A percentile compares a stretch with the other conserved stretches of the same genome.
phyloP scores from a whole-genome alignment of 352 stramenopile species.

The Phytophthora meadii region DNA sequence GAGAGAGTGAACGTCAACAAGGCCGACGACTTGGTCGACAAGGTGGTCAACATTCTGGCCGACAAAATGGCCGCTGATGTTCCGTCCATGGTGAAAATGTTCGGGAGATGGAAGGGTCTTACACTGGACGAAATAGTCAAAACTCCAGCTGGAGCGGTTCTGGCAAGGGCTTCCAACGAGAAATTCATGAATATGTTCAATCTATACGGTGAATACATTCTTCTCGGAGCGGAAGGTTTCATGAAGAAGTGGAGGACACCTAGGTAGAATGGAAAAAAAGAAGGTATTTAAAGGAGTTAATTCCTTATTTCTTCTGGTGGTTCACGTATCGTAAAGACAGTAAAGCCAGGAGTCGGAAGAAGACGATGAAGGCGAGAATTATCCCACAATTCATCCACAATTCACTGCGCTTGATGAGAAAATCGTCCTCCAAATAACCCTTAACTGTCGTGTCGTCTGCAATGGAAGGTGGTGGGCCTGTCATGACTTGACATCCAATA shows the following conservation, averaged over 20 bases:
- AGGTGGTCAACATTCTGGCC: not conserved
- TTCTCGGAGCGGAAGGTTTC: slow-evolving; percentile 1
- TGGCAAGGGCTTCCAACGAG: not conserved
- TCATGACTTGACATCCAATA: slow-evolving; percentile 15
- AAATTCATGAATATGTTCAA: slow-evolving; percentile 7
- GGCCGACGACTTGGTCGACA: slow-evolving; percentile 8
- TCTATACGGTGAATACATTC: slow-evolving; percentile 7
- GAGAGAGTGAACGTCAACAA: slow-evolving; percentile 11
- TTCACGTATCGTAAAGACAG: slow-evolving; percentile 50
- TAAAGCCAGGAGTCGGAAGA: slow-evolving; percentile 34
- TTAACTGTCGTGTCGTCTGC: slow-evolving; percentile 10
- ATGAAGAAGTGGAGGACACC: not conserved
- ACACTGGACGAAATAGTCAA: slow-evolving; percentile 2
- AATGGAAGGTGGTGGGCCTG: slow-evolving; percentile 4
- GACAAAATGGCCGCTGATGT: slow-evolving; percentile 9
- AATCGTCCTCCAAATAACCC: slow-evolving; percentile 33
- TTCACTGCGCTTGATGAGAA: slow-evolving; percentile 38
- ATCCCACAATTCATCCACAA: slow-evolving; percentile 43
- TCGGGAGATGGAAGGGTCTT: slow-evolving; percentile 3
- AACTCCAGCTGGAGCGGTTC: not conserved
- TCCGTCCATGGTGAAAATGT: slow-evolving; percentile 2
- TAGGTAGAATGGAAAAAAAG: not conserved
- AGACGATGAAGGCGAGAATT: slow-evolving; percentile 34
- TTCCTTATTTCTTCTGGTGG: slow-evolving; percentile 33
- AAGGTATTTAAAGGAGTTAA: slow-evolving; percentile 2